phyloP scores from a whole-genome alignment of 2,329 filamentous ascomycete species.

The Colletotrichum somersetense region DNA sequence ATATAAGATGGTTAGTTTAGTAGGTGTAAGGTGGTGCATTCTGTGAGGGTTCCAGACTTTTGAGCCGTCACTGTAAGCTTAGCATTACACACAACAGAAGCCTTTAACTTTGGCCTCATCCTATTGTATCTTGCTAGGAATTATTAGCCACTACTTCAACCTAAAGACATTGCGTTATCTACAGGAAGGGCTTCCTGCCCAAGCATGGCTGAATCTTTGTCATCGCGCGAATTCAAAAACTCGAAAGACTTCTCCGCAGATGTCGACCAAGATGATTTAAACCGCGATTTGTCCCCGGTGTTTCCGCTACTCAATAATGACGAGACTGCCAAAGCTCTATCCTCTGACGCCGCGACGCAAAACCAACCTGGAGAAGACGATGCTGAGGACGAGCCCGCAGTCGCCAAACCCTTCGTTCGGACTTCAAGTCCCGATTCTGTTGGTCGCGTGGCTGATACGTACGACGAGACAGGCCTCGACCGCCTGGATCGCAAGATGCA shows the following conservation, averaged over 20 bases:
- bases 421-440: constrained; percentile 64
- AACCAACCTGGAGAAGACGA: constrained; percentile 57
- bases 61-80: too few species aligned
- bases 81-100: rapidly evolving
- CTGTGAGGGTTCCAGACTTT: too few species aligned
- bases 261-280: neutral
- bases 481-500: constrained; percentile 79
- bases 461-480: constrained; percentile 51
- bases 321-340: constrained; percentile 48
- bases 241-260: neutral
- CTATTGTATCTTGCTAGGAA: too few species aligned
- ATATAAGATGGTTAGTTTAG: too few species aligned
- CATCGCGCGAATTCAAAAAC: neutral
- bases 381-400: constrained; percentile 69
- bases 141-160: too few species aligned
- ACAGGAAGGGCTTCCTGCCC: neutral
- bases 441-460: constrained; percentile 48
- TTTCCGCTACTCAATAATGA: constrained; percentile 55
- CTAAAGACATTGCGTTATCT: too few species aligned
- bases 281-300: constrained; percentile 42
- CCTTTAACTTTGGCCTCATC: too few species aligned
- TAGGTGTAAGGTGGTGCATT: too few species aligned
- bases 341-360: constrained; percentile 43
- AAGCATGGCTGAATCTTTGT: constrained; percentile 1
- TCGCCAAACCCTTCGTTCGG: constrained; percentile 69